These are phyloP conservation scores for Graphiopsis chlorocephala DNA, from an alignment of 2,329 filamentous ascomycete genomes.

Conservation along the genomic window DNA sequence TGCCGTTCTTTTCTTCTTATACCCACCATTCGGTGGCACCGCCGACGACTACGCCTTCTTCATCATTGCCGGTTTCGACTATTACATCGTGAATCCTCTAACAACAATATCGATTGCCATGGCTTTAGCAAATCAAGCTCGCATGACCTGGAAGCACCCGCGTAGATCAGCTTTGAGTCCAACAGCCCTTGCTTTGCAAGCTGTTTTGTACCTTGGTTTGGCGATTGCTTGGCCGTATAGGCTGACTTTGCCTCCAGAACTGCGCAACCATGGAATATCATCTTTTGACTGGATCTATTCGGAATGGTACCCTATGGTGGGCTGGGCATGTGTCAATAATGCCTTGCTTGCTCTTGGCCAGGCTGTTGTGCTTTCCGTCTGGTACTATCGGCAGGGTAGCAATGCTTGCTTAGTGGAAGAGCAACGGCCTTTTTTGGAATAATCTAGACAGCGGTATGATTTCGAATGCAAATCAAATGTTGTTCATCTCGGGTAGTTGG, in stretches of 20 bases:
- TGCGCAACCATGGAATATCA: not conserved
- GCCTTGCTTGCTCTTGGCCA: not conserved
- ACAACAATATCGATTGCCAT: not conserved
- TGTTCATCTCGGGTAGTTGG: too few relatives aligned
- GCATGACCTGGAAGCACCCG: not conserved
- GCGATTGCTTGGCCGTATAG: not conserved
- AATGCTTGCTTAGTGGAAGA: not conserved
- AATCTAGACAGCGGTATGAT: not conserved
- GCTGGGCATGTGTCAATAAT: not conserved
- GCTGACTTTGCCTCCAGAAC: not conserved
- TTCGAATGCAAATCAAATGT: too few relatives aligned
- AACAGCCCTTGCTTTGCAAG: not conserved
- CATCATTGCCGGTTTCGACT: not conserved
- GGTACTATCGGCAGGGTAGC: not conserved
- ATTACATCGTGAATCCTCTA: not conserved
- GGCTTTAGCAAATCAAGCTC: not conserved
- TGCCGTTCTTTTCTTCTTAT: not conserved
- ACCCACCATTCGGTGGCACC: not conserved
- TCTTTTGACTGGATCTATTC: not conserved
- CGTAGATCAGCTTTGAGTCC: not conserved
- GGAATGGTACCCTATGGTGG: not conserved
- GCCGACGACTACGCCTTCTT: not conserved
- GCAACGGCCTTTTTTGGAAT: not conserved
- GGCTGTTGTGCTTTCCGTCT: not conserved
- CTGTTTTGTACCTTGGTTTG: not conserved